phyloP scores from a whole-genome alignment of 495 filamentous ascomycete genomes.

The Pyronema omphalodes region DNA sequence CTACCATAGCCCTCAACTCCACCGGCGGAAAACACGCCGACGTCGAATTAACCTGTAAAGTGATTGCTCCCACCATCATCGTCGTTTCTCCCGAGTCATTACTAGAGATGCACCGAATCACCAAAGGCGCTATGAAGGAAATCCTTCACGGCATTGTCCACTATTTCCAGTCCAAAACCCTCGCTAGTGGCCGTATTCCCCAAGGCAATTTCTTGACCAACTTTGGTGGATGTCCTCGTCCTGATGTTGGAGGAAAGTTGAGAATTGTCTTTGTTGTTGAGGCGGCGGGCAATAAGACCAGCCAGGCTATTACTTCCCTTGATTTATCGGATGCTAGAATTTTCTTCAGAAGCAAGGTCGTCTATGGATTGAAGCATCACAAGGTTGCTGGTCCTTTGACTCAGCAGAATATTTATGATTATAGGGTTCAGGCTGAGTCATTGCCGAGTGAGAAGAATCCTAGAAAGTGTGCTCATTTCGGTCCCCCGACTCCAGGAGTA shows the following conservation, averaged over 20 bases:
- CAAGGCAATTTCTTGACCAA: conserved; percentile 40
- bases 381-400: conserved; percentile 66
- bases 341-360: conserved; percentile 58
- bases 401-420: conserved; percentile 78
- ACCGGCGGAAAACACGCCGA: conserved; percentile 54
- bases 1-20: conserved; percentile 75
- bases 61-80: conserved; percentile 64
- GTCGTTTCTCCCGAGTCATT: conserved; percentile 61
- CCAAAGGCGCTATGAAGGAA: conserved; percentile 30
- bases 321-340: conserved; percentile 62
- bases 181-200: conserved; percentile 61
- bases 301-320: conserved; percentile 39
- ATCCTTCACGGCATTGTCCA: conserved; percentile 40
- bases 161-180: conserved; percentile 46
- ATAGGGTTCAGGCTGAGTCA: conserved; percentile 37
- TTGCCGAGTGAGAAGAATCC: conserved; percentile 19
- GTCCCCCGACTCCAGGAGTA: conserved; percentile 56
- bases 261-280: conserved; percentile 56
- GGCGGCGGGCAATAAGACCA: conserved; percentile 30
- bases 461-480: conserved; percentile 52
- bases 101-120: conserved; percentile 39
- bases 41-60: conserved; percentile 49
- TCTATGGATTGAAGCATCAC: conserved; percentile 70
- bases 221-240: conserved; percentile 42
- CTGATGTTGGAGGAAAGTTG: conserved; percentile 47